These are phyloP conservation scores for Carex myosuroides DNA, from an alignment of 176 grass and related monocot species.

Conservation along the genomic window DNA sequence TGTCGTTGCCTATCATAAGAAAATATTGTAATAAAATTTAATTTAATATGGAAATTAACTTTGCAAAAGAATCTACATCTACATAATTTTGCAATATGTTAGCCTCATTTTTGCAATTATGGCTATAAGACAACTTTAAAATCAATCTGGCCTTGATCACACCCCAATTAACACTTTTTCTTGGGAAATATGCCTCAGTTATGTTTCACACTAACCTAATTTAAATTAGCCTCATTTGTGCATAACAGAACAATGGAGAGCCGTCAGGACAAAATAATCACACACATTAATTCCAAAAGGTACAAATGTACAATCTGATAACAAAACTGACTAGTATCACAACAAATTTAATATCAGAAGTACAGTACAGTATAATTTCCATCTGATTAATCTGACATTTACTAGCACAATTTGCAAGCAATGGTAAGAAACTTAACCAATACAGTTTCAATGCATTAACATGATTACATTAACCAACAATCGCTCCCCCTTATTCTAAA, in stretches of 20 bases:
- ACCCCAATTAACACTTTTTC: too few species aligned
- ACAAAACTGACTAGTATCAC: neutral
- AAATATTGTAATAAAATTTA: neutral
- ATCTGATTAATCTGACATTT: neutral
- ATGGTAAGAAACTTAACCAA: neutral
- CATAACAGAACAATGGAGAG: too few species aligned
- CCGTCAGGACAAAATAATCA: too few species aligned
- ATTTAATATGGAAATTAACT: neutral
- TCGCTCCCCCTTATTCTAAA: neutral
- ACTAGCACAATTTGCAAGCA: neutral
- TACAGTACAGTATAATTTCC: neutral
- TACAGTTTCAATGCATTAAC: neutral
- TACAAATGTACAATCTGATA: neutral
- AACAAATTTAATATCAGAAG: neutral
- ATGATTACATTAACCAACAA: neutral
- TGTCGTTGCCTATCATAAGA: slow-evolving; percentile 57
- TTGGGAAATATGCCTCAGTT: too few species aligned
- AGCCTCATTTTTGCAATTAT: neutral
- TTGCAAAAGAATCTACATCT: neutral
- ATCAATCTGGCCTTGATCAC: neutral
- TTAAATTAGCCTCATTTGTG: neutral
- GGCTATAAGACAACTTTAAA: neutral
- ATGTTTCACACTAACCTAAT: neutral
- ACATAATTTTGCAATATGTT: neutral
- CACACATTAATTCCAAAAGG: neutral